A percentile compares a stretch with the other conserved stretches of the same genome.
phyloP scores from a whole-genome alignment of 371 early-diverging fungal species.

The Mortierella sp. region DNA sequence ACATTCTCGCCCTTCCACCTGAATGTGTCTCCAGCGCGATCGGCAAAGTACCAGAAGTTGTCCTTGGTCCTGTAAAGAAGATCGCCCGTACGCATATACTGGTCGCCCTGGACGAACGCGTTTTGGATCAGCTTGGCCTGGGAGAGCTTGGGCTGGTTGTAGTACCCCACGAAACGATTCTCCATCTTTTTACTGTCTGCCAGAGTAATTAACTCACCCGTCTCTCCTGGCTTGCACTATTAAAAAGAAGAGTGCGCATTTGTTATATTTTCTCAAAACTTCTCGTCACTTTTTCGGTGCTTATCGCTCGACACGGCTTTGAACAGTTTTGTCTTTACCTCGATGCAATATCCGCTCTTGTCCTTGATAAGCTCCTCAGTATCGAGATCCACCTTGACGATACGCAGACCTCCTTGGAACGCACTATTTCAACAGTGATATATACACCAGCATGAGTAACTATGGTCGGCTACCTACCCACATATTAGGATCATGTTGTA shows the following conservation, averaged over 20 bases:
- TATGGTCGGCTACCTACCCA: too few relatives aligned
- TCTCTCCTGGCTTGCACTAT: slow-evolving; percentile 30
- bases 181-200: slow-evolving; percentile 35
- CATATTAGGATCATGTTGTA: too few relatives aligned
- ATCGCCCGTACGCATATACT: slow-evolving; percentile 79
- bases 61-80: slow-evolving; percentile 67
- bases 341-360: slow-evolving; percentile 47
- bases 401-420: slow-evolving; percentile 12
- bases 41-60: slow-evolving; percentile 74
- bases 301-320: not conserved
- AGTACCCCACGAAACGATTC: slow-evolving; percentile 40
- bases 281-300: not conserved
- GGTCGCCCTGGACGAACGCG: slow-evolving; percentile 60
- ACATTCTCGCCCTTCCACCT: slow-evolving; percentile 82
- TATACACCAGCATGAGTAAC: too few relatives aligned
- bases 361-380: slow-evolving; percentile 48
- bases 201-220: slow-evolving; percentile 38
- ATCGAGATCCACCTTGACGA: slow-evolving; percentile 41
- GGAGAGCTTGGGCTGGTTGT: slow-evolving; percentile 43
- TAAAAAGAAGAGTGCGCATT: not conserved
- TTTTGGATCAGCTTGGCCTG: slow-evolving; percentile 41
- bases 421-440: not conserved
- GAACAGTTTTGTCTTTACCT: not conserved
- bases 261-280: not conserved
- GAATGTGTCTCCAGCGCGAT: slow-evolving; percentile 82